These are phyloP conservation scores for Chrysoporthe austroafricana DNA, from an alignment of 2,329 filamentous ascomycete species.

Conservation along the genomic window DNA sequence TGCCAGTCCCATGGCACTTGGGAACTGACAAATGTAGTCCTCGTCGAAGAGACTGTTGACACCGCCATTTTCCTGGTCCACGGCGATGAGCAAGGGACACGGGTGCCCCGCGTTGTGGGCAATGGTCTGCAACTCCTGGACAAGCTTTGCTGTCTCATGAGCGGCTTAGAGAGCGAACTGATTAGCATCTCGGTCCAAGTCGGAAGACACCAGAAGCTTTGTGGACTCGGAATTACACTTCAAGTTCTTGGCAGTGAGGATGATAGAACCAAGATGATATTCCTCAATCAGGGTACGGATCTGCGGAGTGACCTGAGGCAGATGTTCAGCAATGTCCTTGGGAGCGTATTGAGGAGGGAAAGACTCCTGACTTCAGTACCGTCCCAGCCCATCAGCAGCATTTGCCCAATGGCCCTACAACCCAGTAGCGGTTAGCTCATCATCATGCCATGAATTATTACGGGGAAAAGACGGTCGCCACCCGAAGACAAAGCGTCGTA, in stretches of 20 bases:
- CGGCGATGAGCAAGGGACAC: slow-evolving; percentile 83
- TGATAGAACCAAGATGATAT: slow-evolving; percentile 85
- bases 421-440: slow-evolving; percentile 39
- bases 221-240: slow-evolving; percentile 61
- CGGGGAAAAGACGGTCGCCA: background rate
- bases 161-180: slow-evolving; percentile 63
- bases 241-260: slow-evolving; percentile 82
- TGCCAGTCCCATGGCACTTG: slow-evolving; percentile 95
- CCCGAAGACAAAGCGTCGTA: background rate
- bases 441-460: background rate
- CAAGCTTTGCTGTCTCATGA: slow-evolving; percentile 83
- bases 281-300: slow-evolving; percentile 80
- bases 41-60: slow-evolving; percentile 97
- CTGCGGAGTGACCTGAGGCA: slow-evolving; percentile 63
- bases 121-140: slow-evolving; percentile 90
- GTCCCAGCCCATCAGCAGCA: slow-evolving; percentile 85
- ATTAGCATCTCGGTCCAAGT: slow-evolving; percentile 36
- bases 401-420: slow-evolving; percentile 72
- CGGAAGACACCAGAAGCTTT: slow-evolving; percentile 7
- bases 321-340: slow-evolving; percentile 1
- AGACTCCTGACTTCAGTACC: slow-evolving; percentile 67
- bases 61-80: slow-evolving; percentile 97
- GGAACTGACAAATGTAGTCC: slow-evolving; percentile 93
- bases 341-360: background rate
- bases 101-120: slow-evolving; percentile 89